These are phyloP conservation scores for Brassica nigra DNA, from an alignment of 345 rosid species.

Conservation along the genomic window DNA sequence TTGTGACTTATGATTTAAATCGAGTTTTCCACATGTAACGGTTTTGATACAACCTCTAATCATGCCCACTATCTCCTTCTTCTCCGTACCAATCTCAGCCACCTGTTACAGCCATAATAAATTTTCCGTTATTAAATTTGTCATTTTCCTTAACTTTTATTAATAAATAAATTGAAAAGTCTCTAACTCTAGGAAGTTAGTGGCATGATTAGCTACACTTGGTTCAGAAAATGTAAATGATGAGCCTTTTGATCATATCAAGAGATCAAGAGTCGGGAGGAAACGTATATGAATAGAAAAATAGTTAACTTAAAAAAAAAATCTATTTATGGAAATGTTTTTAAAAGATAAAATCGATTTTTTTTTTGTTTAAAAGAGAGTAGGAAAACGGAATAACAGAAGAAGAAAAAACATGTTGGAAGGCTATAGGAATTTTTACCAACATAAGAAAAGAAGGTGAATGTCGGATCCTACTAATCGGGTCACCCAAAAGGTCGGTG, in stretches of 20 bases:
- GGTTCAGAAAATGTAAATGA: too few relatives aligned
- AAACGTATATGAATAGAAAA: too few relatives aligned
- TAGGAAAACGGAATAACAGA: background rate
- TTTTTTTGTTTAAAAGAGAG: too few relatives aligned
- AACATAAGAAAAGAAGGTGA: slow-evolving; percentile 96
- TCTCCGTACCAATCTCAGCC: slow-evolving; percentile 71
- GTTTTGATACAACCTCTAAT: slow-evolving; percentile 92
- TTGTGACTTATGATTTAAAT: slow-evolving; percentile 16
- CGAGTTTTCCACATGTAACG: slow-evolving; percentile 74
- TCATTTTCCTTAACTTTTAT: background rate
- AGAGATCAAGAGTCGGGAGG: too few relatives aligned
- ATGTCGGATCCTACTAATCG: slow-evolving; percentile 96
- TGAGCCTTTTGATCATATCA: too few relatives aligned
- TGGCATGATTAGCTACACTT: too few relatives aligned
- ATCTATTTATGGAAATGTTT: too few relatives aligned
- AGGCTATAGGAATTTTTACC: slow-evolving; percentile 45
- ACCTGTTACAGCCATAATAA: slow-evolving; percentile 51
- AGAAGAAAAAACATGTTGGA: background rate
- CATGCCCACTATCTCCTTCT: slow-evolving; percentile 81
- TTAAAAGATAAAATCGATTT: too few relatives aligned
- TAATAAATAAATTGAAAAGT: too few relatives aligned
- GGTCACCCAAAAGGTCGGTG: slow-evolving; percentile 98
- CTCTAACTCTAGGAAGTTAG: too few relatives aligned
- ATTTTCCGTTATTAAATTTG: background rate
- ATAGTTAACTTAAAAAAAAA: too few relatives aligned